Percentiles rank a stretch among this genome's conserved stretches.
Conservation (phyloP, 2,329 filamentous ascomycete species). For the Myriangium duriaei region DNA sequence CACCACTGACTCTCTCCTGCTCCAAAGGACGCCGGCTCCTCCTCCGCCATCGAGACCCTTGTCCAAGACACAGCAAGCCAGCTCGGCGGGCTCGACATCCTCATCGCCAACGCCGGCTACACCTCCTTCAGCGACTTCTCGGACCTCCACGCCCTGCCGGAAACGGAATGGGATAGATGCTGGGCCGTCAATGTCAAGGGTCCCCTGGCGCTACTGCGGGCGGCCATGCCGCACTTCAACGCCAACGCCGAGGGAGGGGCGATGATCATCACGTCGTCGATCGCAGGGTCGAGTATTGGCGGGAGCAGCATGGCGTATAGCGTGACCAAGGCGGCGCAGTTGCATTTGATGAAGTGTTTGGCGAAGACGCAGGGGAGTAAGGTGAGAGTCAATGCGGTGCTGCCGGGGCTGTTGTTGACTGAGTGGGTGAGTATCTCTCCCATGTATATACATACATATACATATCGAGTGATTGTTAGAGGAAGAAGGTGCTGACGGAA, state of each 20-base stretch:
- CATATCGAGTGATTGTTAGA: too few species aligned
- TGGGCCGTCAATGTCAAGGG: slow-evolving; percentile 50
- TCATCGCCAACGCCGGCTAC: slow-evolving; percentile 66
- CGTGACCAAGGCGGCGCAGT: slow-evolving; percentile 62
- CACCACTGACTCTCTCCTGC: slow-evolving; percentile 44
- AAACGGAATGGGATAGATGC: slow-evolving; percentile 55
- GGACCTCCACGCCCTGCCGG: slow-evolving; percentile 45
- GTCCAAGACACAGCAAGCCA: slow-evolving; percentile 46
- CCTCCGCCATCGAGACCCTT: slow-evolving; percentile 45
- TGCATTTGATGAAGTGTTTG: slow-evolving; percentile 55
- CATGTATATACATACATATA: too few species aligned
- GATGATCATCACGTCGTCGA: slow-evolving; percentile 51
- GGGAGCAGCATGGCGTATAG: slow-evolving; percentile 58
- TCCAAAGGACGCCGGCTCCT: slow-evolving; percentile 47
- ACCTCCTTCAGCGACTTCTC: slow-evolving; percentile 46
- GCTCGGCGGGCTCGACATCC: slow-evolving; percentile 61
- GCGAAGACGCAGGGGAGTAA: slow-evolving; percentile 50
- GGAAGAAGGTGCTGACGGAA: slow-evolving; percentile 1
- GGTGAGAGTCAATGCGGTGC: slow-evolving; percentile 51
- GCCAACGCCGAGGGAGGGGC: slow-evolving; percentile 43
- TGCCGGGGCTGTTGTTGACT: slow-evolving; percentile 52
- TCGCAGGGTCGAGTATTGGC: slow-evolving; percentile 37
- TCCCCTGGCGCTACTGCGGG: slow-evolving; percentile 39
- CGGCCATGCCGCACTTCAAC: slow-evolving; percentile 33
- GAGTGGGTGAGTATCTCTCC: slow-evolving; percentile 43